A percentile compares a stretch with the other conserved stretches of the same genome.
Conservation (phyloP, 768 basidiomycete genomes). For the Agaricus blazei region DNA sequence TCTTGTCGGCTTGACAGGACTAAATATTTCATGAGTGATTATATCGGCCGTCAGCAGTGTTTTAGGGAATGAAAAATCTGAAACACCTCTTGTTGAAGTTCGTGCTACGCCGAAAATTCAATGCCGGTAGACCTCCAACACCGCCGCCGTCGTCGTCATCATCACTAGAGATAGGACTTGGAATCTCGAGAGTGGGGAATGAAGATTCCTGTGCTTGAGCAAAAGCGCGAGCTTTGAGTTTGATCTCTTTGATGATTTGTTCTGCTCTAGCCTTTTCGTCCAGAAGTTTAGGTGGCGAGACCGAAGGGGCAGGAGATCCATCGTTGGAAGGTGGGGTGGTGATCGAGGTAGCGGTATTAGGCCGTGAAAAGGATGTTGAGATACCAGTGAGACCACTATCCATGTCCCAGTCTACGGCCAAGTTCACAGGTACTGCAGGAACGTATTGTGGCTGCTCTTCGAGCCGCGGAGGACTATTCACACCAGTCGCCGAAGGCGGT, state of each 20-base stretch:
- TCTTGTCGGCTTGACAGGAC: not conserved
- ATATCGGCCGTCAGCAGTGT: not conserved
- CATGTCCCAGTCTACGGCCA: slow-evolving; percentile 6
- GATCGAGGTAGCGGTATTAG: slow-evolving; percentile 7
- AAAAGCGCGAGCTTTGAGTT: slow-evolving; percentile 59
- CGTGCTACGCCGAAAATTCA: not conserved
- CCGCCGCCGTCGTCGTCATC: slow-evolving; percentile 31
- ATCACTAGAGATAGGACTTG: slow-evolving; percentile 46
- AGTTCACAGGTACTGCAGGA: not conserved
- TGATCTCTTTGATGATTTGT: slow-evolving; percentile 59
- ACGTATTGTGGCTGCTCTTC: not conserved
- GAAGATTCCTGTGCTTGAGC: slow-evolving; percentile 38
- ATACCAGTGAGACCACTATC: slow-evolving; percentile 3
- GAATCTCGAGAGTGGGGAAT: slow-evolving; percentile 25
- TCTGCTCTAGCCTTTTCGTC: slow-evolving; percentile 43
- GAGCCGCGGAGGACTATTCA: not conserved
- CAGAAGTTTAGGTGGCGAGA: slow-evolving; percentile 16
- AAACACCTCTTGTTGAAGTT: not conserved
- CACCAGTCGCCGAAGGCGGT: slow-evolving; percentile 10
- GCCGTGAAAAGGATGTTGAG: not conserved
- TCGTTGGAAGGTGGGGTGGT: slow-evolving; percentile 20
- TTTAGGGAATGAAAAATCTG: not conserved
- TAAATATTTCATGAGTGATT: not conserved
- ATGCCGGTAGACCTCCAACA: not conserved
- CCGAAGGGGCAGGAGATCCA: slow-evolving; percentile 10